Evolutionary conservation across 371 early-diverging fungal genomes (phyloP).

Genomic region (Basidiobolus meristosporus): DNA sequence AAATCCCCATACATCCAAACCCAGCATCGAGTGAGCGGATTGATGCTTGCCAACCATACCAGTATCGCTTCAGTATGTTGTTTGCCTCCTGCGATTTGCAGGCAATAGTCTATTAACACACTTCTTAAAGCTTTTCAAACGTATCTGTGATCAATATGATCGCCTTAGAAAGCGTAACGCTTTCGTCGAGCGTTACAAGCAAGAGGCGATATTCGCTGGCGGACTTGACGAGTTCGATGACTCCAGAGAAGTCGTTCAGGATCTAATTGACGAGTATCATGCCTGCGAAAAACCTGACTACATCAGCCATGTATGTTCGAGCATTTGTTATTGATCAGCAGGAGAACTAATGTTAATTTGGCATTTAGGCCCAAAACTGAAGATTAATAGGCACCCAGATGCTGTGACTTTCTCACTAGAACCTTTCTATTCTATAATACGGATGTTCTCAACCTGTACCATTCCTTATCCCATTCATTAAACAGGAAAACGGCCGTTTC

Average conservation of each 20-base stretch:
- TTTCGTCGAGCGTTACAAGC: conserved; percentile 94
- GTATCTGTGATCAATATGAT: conserved; percentile 94
- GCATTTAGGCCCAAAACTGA: too few species aligned
- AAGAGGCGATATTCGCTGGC: conserved; percentile 63
- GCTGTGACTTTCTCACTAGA: too few species aligned
- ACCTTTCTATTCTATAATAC: too few species aligned
- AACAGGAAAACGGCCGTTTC: too few species aligned
- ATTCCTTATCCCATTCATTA: too few species aligned
- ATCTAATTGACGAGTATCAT: conserved; percentile 82
- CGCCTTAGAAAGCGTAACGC: conserved; percentile 92
- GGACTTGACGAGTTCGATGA: conserved; percentile 84
- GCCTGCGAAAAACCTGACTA: conserved; percentile 89
- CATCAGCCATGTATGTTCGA: conserved; percentile 10
- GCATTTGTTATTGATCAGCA: too few species aligned
- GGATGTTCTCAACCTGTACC: too few species aligned
- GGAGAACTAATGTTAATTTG: too few species aligned
- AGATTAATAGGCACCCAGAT: too few species aligned
- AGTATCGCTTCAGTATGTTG: conserved; percentile 61
- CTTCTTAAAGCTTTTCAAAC: conserved; percentile 56
- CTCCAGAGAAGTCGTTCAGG: conserved; percentile 68
- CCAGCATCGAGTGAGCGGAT: conserved; percentile 86
- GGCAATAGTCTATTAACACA: not conserved
- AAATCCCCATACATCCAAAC: conserved; percentile 86
- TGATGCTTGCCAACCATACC: conserved; percentile 97
- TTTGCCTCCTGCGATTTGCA: not conserved